Conservation (phyloP, 371 early-diverging fungal genomes). For the Astathelohania contejeani region DNA sequence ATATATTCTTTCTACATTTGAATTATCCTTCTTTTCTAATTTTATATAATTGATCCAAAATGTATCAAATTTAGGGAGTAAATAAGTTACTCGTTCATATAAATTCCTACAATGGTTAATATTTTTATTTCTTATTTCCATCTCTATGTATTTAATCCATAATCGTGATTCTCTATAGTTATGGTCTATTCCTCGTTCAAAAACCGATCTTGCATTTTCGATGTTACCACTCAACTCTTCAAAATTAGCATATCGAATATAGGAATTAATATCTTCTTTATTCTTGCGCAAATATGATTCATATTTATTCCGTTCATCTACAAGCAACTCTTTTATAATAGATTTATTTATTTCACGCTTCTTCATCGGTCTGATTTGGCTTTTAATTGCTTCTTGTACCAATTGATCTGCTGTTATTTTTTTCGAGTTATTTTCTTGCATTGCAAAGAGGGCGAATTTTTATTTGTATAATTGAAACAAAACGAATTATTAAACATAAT, state of each 20-base stretch:
- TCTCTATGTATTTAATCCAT: slow-evolving; percentile 76
- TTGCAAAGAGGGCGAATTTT: no score
- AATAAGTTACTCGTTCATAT: slow-evolving; percentile 67
- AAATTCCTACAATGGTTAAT: slow-evolving; percentile 74
- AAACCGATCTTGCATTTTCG: slow-evolving; percentile 61
- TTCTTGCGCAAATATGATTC: neutral
- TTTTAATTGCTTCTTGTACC: no score
- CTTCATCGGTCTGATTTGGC: no score
- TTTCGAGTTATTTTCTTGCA: no score
- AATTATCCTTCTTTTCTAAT: slow-evolving; percentile 86
- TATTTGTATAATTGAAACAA: no score
- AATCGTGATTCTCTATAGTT: slow-evolving; percentile 66
- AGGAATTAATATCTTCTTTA: neutral
- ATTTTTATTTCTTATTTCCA: slow-evolving; percentile 83
- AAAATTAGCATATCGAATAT: slow-evolving; percentile 32
- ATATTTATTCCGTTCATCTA: neutral
- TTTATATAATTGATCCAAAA: slow-evolving; percentile 90
- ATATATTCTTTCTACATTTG: no score
- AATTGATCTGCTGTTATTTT: no score
- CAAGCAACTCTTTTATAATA: neutral
- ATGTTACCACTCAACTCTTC: slow-evolving; percentile 47
- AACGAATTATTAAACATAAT: no score
- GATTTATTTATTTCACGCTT: neutral
- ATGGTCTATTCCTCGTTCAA: slow-evolving; percentile 71
- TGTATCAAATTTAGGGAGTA: slow-evolving; percentile 73